Conservation (phyloP, 345 rosid genomes). For the Lenwebbia sp. region DNA sequence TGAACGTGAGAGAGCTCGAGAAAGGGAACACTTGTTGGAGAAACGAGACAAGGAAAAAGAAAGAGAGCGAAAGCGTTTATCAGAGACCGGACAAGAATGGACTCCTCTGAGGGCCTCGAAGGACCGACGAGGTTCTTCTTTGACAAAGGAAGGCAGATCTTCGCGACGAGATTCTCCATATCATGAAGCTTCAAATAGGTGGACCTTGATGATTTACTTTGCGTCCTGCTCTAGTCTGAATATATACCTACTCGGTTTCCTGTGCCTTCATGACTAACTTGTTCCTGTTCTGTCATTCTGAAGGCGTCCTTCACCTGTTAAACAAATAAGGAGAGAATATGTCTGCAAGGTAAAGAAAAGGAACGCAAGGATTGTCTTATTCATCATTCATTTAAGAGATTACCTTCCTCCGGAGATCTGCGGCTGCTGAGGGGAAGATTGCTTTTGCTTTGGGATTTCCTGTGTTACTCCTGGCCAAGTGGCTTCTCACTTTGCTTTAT, state of each 20-base stretch:
- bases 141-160: conserved; percentile 43
- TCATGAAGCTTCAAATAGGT: conserved; percentile 86
- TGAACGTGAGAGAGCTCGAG: conserved; percentile 11
- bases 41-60: conserved; percentile 74
- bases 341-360: conserved; percentile 87
- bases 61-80: conserved; percentile 62
- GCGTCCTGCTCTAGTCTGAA: conserved; percentile 53
- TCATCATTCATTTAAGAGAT: neutral
- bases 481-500: neutral
- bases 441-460: neutral
- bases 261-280: conserved; percentile 60
- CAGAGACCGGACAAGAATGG: conserved; percentile 53
- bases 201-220: conserved; percentile 66
- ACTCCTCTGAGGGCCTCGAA: conserved; percentile 57
- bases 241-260: conserved; percentile 42
- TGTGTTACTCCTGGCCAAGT: neutral
- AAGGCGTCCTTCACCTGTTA: conserved; percentile 93
- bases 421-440: neutral
- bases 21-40: conserved; percentile 52
- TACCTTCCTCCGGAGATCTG: neutral
- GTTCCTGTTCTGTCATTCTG: conserved; percentile 78
- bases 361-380: neutral
- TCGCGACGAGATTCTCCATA: conserved; percentile 60
- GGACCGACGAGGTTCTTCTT: conserved; percentile 73
- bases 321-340: conserved; percentile 94